phyloP scores from a whole-genome alignment of 2,329 filamentous ascomycete species.

The Leptographium lundbergii region DNA sequence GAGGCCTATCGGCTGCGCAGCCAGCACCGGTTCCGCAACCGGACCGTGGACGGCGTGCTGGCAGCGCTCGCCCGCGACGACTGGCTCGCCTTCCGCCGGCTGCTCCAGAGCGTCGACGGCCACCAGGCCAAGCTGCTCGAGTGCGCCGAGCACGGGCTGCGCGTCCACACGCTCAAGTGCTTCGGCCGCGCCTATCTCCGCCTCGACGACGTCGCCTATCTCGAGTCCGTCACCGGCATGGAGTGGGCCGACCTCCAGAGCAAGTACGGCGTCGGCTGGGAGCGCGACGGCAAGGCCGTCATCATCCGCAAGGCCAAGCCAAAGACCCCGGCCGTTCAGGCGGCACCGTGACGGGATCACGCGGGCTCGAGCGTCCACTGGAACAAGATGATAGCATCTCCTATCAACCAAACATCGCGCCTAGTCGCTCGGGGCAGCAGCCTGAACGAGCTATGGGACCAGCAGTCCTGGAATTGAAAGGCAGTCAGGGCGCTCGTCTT shows the following conservation, averaged over 20 bases:
- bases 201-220: slow-evolving; percentile 48
- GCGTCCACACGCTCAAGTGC: slow-evolving; percentile 71
- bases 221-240: slow-evolving; percentile 56
- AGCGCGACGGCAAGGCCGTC: slow-evolving; percentile 58
- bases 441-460: too few species aligned
- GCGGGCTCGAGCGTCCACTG: too few species aligned
- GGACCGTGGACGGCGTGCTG: slow-evolving; percentile 57
- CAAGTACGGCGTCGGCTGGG: slow-evolving; percentile 72
- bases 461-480: too few species aligned
- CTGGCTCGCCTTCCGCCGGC: slow-evolving; percentile 64
- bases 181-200: slow-evolving; percentile 70
- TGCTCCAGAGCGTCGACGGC: slow-evolving; percentile 61
- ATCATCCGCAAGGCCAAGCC: slow-evolving; percentile 54
- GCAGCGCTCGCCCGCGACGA: slow-evolving; percentile 66
- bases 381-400: too few species aligned
- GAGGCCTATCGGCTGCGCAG: slow-evolving; percentile 59
- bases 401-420: too few species aligned
- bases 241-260: slow-evolving; percentile 60
- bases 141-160: slow-evolving; percentile 63
- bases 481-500: too few species aligned
- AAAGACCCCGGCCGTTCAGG: not conserved
- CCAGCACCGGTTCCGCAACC: slow-evolving; percentile 48
- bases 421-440: too few species aligned
- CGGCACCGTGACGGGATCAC: not conserved
- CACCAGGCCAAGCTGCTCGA: slow-evolving; percentile 70